Evolutionary conservation across 129 eudicot species (phyloP), one percentile per base, ranked within the genome.

Genomic region (Scalesia atractyloides): DNA sequence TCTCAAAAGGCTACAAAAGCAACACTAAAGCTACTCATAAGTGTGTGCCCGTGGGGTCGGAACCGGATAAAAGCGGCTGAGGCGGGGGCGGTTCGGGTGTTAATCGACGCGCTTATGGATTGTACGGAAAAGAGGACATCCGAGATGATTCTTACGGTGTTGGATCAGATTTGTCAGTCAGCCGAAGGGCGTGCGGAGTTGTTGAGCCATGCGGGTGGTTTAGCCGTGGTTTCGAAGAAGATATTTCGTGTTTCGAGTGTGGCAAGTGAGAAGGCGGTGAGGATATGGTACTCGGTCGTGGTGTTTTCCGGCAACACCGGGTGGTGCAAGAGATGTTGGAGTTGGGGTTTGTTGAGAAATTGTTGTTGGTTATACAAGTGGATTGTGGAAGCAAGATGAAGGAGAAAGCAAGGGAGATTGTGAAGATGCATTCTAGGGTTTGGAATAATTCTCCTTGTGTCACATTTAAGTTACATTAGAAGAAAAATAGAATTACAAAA

Each of bases 171-270:
- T 11, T 80, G 84, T 44, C 41, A 64, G 46, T 74, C 76, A 7
- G 80, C 84, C 0, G 84, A 74, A 13, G 84, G 84, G 13, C 39
- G 84, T 5, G 73, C 80, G 14, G 80, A 74, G 64, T 22, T 80
- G 44, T 18, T 80, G 46, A 69, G 52, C 14, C 96, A 89, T 52
- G 85, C 74, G 8, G 91, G 87, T 0, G 87, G 96, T 10, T 68
- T 89, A 26, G 89, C 96, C 5, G 83, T 89, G 56, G 86, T 89
- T 48, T 89, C 96, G 9, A 89, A 86, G 86, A 89, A 86, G 77
- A 80, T 86, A 20, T 80, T 89, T n/a, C 76, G 91, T 50, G 83
- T 89, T 60, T 89, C 91, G 2, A 47, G 80, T 22, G 20, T 50
- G n/a, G 89, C 84, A 0, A 86, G 84, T 41, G 89, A 89, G 53